phyloP scores from a whole-genome alignment of 805 yeast species.

The Kazachstania psychrophila region DNA sequence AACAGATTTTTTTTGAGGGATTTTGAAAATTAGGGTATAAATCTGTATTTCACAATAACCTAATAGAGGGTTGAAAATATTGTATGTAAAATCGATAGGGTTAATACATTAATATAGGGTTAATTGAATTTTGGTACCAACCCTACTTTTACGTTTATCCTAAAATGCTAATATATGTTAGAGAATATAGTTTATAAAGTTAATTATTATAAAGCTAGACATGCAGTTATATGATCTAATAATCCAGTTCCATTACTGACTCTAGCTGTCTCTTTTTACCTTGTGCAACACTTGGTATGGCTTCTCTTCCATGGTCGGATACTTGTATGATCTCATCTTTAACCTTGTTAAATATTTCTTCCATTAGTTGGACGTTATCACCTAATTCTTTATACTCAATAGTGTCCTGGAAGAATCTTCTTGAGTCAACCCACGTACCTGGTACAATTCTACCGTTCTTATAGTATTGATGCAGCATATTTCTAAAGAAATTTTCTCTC shows the following conservation, averaged over 20 bases:
- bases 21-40: no score
- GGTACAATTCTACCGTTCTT: constrained; percentile 10
- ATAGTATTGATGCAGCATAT: constrained; percentile 12
- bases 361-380: constrained; percentile 23
- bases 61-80: no score
- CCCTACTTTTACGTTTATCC: no score
- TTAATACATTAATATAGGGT: no score
- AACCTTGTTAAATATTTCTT: constrained; percentile 30
- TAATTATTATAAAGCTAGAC: neutral
- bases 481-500: constrained; percentile 20
- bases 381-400: constrained; percentile 32
- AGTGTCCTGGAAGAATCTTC: constrained; percentile 21
- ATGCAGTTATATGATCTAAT: constrained; percentile 11
- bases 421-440: constrained; percentile 32
- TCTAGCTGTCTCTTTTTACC: constrained; percentile 18
- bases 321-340: constrained; percentile 8
- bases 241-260: constrained; percentile 29
- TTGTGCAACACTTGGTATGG: no score
- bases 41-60: no score
- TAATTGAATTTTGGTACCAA: no score
- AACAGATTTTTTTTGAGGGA: no score
- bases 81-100: no score
- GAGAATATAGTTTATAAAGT: no score
- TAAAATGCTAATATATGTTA: no score
- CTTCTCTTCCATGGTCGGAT: constrained; percentile 6